These are phyloP conservation scores for Elongisporangium senticosum DNA, from an alignment of 352 stramenopile species.

Conservation along the genomic window DNA sequence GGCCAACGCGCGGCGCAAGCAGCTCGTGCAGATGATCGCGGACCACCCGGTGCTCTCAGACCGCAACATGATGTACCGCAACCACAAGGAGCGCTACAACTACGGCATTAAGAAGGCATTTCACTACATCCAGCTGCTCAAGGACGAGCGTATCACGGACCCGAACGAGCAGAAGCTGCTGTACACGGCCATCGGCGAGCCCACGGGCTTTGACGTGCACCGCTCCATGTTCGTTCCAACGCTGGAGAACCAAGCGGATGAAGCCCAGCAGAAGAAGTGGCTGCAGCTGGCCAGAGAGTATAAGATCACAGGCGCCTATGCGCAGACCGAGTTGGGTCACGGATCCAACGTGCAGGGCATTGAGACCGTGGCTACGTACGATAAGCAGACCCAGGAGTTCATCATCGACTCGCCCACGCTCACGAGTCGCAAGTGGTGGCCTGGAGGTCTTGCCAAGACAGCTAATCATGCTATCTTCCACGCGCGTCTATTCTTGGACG, in stretches of 20 bases:
- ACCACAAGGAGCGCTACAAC: constrained; percentile 33
- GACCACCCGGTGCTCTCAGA: constrained; percentile 36
- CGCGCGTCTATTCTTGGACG: constrained; percentile 60
- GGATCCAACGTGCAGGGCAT: constrained; percentile 89
- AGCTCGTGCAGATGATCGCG: constrained; percentile 10
- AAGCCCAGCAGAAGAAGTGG: constrained; percentile 59
- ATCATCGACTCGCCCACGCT: constrained; percentile 93
- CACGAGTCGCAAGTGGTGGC: constrained; percentile 95
- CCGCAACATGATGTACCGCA: constrained; percentile 37
- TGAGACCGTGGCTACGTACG: constrained; percentile 91
- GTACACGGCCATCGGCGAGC: constrained; percentile 43
- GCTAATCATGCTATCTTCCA: constrained; percentile 92
- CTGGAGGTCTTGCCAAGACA: constrained; percentile 86
- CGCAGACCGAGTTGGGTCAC: constrained; percentile 95
- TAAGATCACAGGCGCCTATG: constrained; percentile 88
- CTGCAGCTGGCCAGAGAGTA: constrained; percentile 50
- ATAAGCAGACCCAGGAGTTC: constrained; percentile 88
- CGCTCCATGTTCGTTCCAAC: constrained; percentile 60
- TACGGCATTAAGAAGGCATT: constrained; percentile 24
- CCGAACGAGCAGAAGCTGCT: constrained; percentile 26
- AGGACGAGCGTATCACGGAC: constrained; percentile 24
- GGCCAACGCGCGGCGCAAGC: constrained; percentile 9
- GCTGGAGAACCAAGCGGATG: constrained; percentile 56
- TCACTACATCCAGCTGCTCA: constrained; percentile 33
- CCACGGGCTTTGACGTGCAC: constrained; percentile 45